Evolutionary conservation across 2,329 filamentous ascomycete species (phyloP), one percentile per base, ranked within the genome.

Genomic region (Epichloe gansuensis): DNA sequence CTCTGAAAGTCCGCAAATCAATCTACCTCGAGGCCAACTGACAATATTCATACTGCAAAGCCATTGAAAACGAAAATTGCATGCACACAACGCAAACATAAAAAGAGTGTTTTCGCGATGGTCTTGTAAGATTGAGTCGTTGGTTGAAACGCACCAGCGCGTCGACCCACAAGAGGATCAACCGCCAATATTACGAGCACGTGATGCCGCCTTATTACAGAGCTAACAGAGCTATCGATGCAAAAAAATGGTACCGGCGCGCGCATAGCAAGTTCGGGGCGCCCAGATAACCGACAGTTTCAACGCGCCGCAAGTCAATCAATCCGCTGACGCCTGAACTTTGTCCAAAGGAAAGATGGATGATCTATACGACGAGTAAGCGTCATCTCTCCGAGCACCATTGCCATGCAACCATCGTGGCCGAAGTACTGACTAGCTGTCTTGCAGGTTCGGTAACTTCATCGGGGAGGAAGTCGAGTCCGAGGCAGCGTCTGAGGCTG

Each of bases 301-400:
- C 52, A 52, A 49, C 57, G 54, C 52, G 56, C 54, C 57, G 55
- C 54, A 54, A 54, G 56, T 61, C 55, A 64, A 58, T 58, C 52
- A 53, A 54, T 51, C 41, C 41, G 25, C 39, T 25, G 52, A 53
- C 48, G 44, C 46, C 23, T 43, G 47, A 31, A 54, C 31, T 53
- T 48, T 46, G 58, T 52, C 52, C 8, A 57, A 58, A 55, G 55
- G 52, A 58, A 67, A 62, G 62, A 93, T 95, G 90, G 91, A 96
- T 75, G 91, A 96, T 71, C 83, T 96, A 62, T 96, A 97, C 69
- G 91, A 97, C 74, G 91, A 97, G 88, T 94, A 74, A 57, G 73
- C 35, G 53, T 45, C 48, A 49, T 41, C 37, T 25, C 13, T 21
- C 25, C 34, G 9, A 47, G 7, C 17, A 13, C 6, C 38, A 9